Percentiles rank a stretch among this genome's conserved stretches.
Conservation (phyloP, 768 basidiomycete genomes). For the Mycena chlorophos region DNA sequence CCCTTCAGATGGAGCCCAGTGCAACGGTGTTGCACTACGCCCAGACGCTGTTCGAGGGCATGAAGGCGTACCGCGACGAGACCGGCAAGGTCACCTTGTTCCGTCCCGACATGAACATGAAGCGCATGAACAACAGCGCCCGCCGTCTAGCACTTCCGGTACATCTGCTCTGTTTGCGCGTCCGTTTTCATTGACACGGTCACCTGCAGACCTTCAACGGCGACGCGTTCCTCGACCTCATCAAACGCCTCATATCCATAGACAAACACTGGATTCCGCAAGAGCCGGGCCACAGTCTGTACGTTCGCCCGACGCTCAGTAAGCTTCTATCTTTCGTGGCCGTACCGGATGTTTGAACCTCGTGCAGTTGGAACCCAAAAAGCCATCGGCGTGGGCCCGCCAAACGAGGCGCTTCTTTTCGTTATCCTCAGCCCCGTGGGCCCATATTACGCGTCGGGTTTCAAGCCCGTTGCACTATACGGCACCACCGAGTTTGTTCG, state of each 20-base stretch:
- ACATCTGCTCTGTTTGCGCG: constrained; percentile 24
- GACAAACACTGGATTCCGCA: constrained; percentile 92
- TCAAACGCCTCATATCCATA: constrained; percentile 81
- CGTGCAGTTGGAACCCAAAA: constrained; percentile 74
- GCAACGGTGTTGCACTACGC: constrained; percentile 89
- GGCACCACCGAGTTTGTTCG: constrained; percentile 84
- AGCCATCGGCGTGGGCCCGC: constrained; percentile 70
- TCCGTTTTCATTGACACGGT: constrained; percentile 2
- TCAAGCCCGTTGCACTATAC: constrained; percentile 88
- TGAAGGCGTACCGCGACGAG: constrained; percentile 87
- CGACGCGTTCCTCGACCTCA: constrained; percentile 68
- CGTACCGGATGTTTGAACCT: neutral
- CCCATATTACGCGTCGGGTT: constrained; percentile 83
- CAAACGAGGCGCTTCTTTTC: constrained; percentile 80
- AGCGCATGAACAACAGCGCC: constrained; percentile 88
- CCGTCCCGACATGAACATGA: constrained; percentile 97
- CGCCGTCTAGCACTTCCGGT: constrained; percentile 75
- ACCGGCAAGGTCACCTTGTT: constrained; percentile 79
- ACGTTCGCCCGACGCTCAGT: constrained; percentile 83
- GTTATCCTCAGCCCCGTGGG: constrained; percentile 83
- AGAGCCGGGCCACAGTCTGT: constrained; percentile 85
- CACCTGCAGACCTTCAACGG: constrained; percentile 69
- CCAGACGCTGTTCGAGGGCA: constrained; percentile 86
- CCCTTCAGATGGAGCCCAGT: constrained; percentile 74
- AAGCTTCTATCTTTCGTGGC: constrained; percentile 6